A percentile compares a stretch with the other conserved stretches of the same genome.
Evolutionary conservation across 345 rosid species (phyloP).

Genomic region (Cardamine resedifolia): DNA sequence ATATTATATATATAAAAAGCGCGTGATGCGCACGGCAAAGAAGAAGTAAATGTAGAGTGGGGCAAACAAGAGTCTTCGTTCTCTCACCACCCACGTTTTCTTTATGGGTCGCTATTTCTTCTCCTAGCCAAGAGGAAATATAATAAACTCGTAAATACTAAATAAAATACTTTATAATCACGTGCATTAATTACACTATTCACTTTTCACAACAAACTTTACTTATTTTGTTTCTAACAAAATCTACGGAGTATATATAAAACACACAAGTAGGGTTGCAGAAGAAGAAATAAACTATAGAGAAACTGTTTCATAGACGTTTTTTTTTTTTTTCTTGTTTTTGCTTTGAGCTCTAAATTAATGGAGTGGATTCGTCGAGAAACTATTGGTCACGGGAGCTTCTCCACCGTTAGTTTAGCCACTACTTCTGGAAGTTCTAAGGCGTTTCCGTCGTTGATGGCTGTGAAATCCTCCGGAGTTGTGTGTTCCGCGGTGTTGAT

Average conservation of each 20-base stretch:
- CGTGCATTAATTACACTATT: constrained; percentile 32
- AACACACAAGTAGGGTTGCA: constrained; percentile 9
- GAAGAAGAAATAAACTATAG: constrained; percentile 17
- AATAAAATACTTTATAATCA: constrained; percentile 5
- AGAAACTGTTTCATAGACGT: constrained; percentile 23
- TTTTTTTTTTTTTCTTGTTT: neutral
- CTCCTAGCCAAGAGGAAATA: constrained; percentile 28
- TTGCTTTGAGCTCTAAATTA: neutral
- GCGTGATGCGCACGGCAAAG: neutral
- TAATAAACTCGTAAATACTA: neutral
- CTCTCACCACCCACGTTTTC: constrained; percentile 37
- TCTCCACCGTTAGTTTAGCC: constrained; percentile 63
- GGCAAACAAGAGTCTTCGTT: constrained; percentile 10
- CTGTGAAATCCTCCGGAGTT: constrained; percentile 64
- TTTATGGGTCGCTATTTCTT: constrained; percentile 28
- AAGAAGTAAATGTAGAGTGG: neutral
- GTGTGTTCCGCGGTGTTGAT: constrained; percentile 41
- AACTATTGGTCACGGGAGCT: constrained; percentile 66
- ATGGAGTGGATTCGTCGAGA: constrained; percentile 70
- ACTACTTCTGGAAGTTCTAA: constrained; percentile 26
- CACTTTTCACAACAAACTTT: constrained; percentile 19
- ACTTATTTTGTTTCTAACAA: neutral
- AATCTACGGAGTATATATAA: constrained; percentile 8
- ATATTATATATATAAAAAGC: too few relatives aligned
- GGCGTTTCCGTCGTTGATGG: constrained; percentile 49